Base-by-base conservation (phyloP, 352 stramenopile species). In the Globisporangium polare region DNA sequence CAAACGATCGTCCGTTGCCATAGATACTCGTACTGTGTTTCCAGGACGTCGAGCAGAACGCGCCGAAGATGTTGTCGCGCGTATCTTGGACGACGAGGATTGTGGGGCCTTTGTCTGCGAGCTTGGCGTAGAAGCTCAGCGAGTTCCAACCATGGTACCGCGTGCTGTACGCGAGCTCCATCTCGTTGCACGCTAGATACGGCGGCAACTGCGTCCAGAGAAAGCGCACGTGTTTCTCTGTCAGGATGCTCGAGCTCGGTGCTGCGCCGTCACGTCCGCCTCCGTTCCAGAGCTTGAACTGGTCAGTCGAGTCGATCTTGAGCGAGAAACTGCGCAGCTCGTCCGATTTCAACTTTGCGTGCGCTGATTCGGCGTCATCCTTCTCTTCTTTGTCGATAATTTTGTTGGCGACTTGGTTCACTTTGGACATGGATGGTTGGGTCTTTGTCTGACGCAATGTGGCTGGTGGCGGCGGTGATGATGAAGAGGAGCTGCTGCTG, bases 1-100 rank as follows among this genome's bases (percentile, higher is more conserved):
- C 83, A 41, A 92, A 92, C 26, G 79, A 78, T 17, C 83, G 76
- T 2, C 83, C 83, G 43, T 92, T 92, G n/a, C 83, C 83, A 47
- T 88, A 90, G n/a, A 90, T 71, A 1, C 58, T 64, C 26, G 51
- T 62, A 2, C 72, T 77, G 18, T 78, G 69, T 61, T 78, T 75
- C 74, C 83, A 88, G 50, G 83, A 88, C 8, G 80, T 75, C 3
- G 83, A 72, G 41, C 77, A 90, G 61, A 92, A 92, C 1, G 76
- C 83, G 13, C 83, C 83, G 60, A 92, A 92, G 37, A 92, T 72
- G 58, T 89, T 80, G 60, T 89, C 80, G 15, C 70, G 68, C 17
- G 77, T 80, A 62, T 92, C 83, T 45, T 90, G 80, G 5, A 92
- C 59, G 6, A 88, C 78, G 15, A 90, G 22, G 43, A 92, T 69